These are phyloP conservation scores for Erodium trifolium DNA, from an alignment of 441 rosid genomes.

Conservation along the genomic window DNA sequence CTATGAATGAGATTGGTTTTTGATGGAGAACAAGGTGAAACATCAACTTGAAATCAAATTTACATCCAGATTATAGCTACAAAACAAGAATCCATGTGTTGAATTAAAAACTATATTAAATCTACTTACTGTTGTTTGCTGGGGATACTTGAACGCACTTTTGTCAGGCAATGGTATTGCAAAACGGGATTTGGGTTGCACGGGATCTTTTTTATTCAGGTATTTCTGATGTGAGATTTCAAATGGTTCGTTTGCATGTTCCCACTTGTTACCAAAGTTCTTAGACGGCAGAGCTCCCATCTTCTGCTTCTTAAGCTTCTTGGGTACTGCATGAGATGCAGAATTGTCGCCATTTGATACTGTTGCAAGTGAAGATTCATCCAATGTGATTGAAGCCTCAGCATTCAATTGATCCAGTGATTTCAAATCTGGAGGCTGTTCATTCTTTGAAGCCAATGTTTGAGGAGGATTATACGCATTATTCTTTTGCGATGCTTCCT, in stretches of 20 bases:
- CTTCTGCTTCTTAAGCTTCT: constrained; percentile 44
- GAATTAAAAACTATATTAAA: background rate
- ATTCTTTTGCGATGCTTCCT: constrained; percentile 32
- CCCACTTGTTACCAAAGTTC: constrained; percentile 35
- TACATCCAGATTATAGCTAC: background rate
- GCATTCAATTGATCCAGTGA: constrained; percentile 37
- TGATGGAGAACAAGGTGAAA: no score
- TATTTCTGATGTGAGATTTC: constrained; percentile 32
- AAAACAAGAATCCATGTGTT: background rate
- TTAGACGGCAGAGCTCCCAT: constrained; percentile 36
- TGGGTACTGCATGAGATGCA: constrained; percentile 30
- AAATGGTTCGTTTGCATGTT: constrained; percentile 42
- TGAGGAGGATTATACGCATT: constrained; percentile 30
- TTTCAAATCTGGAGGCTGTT: constrained; percentile 31
- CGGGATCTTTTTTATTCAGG: no score
- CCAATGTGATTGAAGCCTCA: constrained; percentile 40
- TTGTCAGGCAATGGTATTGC: constrained; percentile 49
- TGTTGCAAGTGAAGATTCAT: constrained; percentile 33
- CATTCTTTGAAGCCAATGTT: constrained; percentile 28
- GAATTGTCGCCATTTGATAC: constrained; percentile 42
- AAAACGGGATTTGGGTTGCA: constrained; percentile 29
- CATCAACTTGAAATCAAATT: background rate
- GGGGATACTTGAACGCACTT: constrained; percentile 40
- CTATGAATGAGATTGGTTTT: no score
- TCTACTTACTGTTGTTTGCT: constrained; percentile 50